Evolutionary conservation across 1,284 basidiomycete genomes (phyloP).

Genomic region (Tremellales sp.): DNA sequence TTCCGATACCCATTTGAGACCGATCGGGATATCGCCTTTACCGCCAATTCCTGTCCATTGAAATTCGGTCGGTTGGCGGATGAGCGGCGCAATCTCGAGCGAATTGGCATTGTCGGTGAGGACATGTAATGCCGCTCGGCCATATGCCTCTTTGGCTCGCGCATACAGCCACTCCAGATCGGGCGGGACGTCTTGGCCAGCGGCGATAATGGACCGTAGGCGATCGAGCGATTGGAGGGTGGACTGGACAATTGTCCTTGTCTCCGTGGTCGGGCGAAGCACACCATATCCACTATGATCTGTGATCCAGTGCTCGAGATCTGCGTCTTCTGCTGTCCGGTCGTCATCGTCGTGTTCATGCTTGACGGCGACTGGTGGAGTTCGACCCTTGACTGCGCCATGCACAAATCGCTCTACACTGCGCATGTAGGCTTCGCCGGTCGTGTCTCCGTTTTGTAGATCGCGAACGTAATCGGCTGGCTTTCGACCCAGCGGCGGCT

Average conservation of each 20-base stretch:
- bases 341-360: slow-evolving; percentile 1
- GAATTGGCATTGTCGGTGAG: neutral
- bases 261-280: too few species aligned
- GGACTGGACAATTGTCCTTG: too few species aligned
- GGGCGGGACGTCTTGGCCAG: too few species aligned
- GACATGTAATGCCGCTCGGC: neutral
- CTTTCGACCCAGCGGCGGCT: slow-evolving; percentile 10
- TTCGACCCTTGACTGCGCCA: slow-evolving; percentile 28
- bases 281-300: too few species aligned
- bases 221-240: too few species aligned
- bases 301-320: too few species aligned
- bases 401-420: slow-evolving; percentile 38
- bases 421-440: slow-evolving; percentile 41
- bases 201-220: too few species aligned
- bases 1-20: neutral
- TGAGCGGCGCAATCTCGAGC: neutral
- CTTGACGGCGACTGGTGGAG: neutral
- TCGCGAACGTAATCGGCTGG: slow-evolving; percentile 28
- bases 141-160: too few species aligned
- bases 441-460: slow-evolving; percentile 27
- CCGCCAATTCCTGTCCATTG: neutral
- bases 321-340: too few species aligned
- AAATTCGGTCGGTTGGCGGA: neutral
- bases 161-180: too few species aligned
- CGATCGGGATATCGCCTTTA: neutral